Evolutionary conservation across 2,329 filamentous ascomycete genomes (phyloP).

Genomic region (Fusarium bactridioides): DNA sequence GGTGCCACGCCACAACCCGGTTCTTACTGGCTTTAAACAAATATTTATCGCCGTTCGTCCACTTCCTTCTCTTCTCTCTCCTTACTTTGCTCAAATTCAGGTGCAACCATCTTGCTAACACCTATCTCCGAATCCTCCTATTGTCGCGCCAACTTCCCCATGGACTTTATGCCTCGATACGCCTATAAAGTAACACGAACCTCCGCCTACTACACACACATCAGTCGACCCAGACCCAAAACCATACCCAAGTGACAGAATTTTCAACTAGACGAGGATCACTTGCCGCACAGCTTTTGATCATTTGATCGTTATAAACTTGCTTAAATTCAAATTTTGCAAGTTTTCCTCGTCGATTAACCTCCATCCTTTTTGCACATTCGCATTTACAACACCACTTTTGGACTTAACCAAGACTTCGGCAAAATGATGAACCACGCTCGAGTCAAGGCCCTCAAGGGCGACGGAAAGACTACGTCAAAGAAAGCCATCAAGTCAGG

Average conservation of each 20-base stretch:
- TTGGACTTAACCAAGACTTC: neutral
- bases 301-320: constrained; percentile 4
- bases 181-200: constrained; percentile 30
- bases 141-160: constrained; percentile 24
- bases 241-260: constrained; percentile 35
- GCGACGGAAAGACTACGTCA: constrained; percentile 76
- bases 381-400: neutral
- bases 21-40: constrained; percentile 31
- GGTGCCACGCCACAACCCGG: constrained; percentile 35
- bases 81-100: constrained; percentile 16
- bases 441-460: constrained; percentile 72
- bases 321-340: constrained; percentile 13
- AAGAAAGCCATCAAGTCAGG: constrained; percentile 69
- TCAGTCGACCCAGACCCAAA: constrained; percentile 34
- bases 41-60: constrained; percentile 31
- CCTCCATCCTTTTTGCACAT: neutral
- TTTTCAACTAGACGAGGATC: constrained; percentile 33
- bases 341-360: constrained; percentile 39
- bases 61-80: neutral
- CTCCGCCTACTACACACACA: constrained; percentile 28
- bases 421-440: constrained; percentile 64
- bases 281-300: constrained; percentile 32
- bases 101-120: constrained; percentile 22
- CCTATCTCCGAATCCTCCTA: constrained; percentile 17
- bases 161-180: constrained; percentile 41